These are phyloP conservation scores for Blastobotrys niveus DNA, from an alignment of 1,139 yeast species.

Conservation along the genomic window DNA sequence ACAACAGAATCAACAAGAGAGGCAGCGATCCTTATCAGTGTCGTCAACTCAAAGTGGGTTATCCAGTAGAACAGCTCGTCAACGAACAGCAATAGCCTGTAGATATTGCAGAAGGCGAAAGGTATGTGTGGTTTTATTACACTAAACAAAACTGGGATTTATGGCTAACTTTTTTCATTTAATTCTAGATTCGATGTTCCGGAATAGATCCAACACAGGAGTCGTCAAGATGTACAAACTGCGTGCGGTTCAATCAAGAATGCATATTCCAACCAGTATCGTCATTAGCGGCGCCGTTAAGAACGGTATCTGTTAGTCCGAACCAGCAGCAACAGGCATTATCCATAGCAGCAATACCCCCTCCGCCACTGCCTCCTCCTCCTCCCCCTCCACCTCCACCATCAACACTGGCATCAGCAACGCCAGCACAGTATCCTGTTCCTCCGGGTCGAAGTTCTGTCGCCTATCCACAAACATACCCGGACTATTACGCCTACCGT, in stretches of 20 bases:
- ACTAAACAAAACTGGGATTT: neutral
- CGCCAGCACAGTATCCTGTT: constrained; percentile 3
- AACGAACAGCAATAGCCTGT: constrained; percentile 17
- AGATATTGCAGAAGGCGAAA: constrained; percentile 15
- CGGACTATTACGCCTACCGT: constrained; percentile 1
- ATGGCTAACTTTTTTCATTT: too few species aligned
- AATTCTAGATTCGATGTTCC: constrained; percentile 31
- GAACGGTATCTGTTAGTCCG: constrained; percentile 19
- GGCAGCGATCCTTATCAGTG: neutral
- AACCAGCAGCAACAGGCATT: neutral
- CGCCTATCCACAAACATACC: constrained; percentile 3
- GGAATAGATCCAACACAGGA: constrained; percentile 29
- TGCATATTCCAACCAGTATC: constrained; percentile 36
- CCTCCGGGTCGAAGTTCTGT: too few species aligned
- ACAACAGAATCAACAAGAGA: neutral
- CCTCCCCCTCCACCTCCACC: constrained; percentile 11
- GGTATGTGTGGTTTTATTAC: constrained; percentile 4
- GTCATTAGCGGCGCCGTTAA: constrained; percentile 28
- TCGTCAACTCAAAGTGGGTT: neutral
- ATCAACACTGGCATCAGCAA: constrained; percentile 7
- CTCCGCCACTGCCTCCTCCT: neutral
- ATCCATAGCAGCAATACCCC: neutral
- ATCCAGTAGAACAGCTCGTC: constrained; percentile 11
- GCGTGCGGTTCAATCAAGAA: constrained; percentile 32
- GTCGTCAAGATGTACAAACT: constrained; percentile 31